Percentiles rank a stretch among this genome's conserved stretches.
phyloP scores from a whole-genome alignment of 2,329 filamentous ascomycete genomes.

The Neofusicoccum laricinum region DNA sequence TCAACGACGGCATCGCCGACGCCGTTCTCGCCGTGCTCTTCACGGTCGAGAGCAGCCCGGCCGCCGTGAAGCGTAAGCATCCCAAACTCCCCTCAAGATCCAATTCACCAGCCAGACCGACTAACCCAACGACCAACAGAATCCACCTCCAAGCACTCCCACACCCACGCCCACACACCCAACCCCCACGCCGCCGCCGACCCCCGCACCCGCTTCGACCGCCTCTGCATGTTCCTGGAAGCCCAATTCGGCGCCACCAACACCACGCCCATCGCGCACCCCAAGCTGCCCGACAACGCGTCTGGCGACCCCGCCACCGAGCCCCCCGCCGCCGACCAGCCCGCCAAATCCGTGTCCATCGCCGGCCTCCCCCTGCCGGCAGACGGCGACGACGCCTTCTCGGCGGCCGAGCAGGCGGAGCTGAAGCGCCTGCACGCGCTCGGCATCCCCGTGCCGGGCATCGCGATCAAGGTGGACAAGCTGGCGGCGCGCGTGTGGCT shows the following conservation, averaged over 20 bases:
- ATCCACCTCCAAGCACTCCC: slow-evolving; percentile 40
- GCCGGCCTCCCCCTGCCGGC: background rate
- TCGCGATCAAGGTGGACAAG: slow-evolving; percentile 84
- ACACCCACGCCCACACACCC: slow-evolving; percentile 38
- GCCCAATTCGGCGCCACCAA: slow-evolving; percentile 82
- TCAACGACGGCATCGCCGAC: slow-evolving; percentile 98
- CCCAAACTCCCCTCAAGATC: background rate
- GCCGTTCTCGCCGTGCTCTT: slow-evolving; percentile 90
- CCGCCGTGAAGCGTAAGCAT: slow-evolving; percentile 79
- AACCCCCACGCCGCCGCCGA: slow-evolving; percentile 74
- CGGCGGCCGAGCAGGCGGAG: slow-evolving; percentile 48
- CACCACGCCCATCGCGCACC: slow-evolving; percentile 71
- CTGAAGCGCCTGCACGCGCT: slow-evolving; percentile 75
- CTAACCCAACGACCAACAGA: slow-evolving; percentile 62
- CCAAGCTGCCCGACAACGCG: slow-evolving; percentile 43
- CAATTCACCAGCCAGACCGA: background rate
- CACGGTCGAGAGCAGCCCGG: slow-evolving; percentile 88
- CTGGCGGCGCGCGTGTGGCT: slow-evolving; percentile 87
- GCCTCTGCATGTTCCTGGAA: slow-evolving; percentile 94
- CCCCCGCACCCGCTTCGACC: slow-evolving; percentile 73
- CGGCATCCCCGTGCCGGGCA: slow-evolving; percentile 86
- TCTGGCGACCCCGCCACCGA: slow-evolving; percentile 16
- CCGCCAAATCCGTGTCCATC: slow-evolving; percentile 25
- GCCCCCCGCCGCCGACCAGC: slow-evolving; percentile 19
- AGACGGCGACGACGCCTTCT: slow-evolving; percentile 22